Evolutionary conservation across 805 yeast genomes (phyloP), one percentile per base, ranked within the genome.

Genomic region (Zygoascus bituminiphila): DNA sequence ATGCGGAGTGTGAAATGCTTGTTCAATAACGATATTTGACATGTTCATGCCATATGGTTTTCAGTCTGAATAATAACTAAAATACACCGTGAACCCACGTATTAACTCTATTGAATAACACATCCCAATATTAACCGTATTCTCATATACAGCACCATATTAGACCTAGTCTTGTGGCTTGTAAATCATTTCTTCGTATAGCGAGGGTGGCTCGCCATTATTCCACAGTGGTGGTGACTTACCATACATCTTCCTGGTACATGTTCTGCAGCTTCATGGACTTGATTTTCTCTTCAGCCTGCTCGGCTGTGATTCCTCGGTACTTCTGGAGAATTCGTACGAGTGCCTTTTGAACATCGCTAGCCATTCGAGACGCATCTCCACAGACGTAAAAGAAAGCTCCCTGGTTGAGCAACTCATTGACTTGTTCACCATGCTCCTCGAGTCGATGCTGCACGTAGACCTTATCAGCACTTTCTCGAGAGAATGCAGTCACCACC

Each of bases 201-300:
- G n/a, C 17, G 8, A 36, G 40, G 14, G 8, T 36, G n/a, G n/a
- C n/a, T n/a, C n/a, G n/a, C n/a, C n/a, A n/a, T n/a, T n/a, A n/a
- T n/a, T n/a, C n/a, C n/a, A n/a, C n/a, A n/a, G n/a, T n/a, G n/a
- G n/a, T n/a, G n/a, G n/a, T n/a, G 10, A 7, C n/a, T 25, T 72
- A 91, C 98, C 98, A 91, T 12, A 91, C 96, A 74, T 91, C 98
- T 70, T 93, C 98, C 71, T 91, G 98, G 67, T 88, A 91, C 68
- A 83, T 79, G 64, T 89, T 91, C 58, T 84, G 82, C 22, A 86
- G 79, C 65, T 85, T 86, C 70, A 84, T 76, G 54, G 81, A 76
- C 70, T 87, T 85, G 51, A 88, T 75, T 61, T 84, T 72, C 51
- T 84, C 93, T 47, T 78, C 76, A 12, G 95, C 96, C 55, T 78